phyloP scores from a whole-genome alignment of 148 eudicot genomes.

The Pharnaceum exiguum region DNA sequence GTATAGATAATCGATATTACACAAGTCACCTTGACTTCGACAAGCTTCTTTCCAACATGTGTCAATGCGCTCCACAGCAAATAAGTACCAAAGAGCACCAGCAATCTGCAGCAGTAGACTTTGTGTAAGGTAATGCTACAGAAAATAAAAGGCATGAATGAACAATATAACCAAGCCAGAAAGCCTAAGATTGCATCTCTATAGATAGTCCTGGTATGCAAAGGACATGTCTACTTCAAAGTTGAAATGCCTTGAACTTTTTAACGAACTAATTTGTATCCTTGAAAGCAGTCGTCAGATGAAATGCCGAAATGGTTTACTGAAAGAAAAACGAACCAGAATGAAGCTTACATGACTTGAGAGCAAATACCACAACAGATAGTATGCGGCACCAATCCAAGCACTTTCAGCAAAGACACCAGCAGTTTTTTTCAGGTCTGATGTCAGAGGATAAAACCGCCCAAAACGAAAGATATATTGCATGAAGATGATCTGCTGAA shows the following conservation, averaged over 20 bases:
- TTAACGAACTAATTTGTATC: too few species aligned
- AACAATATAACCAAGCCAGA: too few species aligned
- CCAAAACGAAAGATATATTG: slow-evolving; percentile 79
- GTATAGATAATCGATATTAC: slow-evolving; percentile 51
- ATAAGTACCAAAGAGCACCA: slow-evolving; percentile 90
- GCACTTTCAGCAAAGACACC: slow-evolving; percentile 98
- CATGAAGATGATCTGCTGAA: slow-evolving; percentile 60
- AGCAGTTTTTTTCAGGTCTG: slow-evolving; percentile 88
- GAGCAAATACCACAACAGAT: slow-evolving; percentile 89
- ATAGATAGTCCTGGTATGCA: too few species aligned
- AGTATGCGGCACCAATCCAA: slow-evolving; percentile 97
- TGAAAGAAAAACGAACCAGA: not conserved
- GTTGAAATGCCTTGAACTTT: too few species aligned
- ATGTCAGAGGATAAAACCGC: slow-evolving; percentile 70
- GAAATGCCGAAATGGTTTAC: not conserved
- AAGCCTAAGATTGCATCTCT: too few species aligned
- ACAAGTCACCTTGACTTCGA: slow-evolving; percentile 17
- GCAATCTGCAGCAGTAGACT: slow-evolving; percentile 52
- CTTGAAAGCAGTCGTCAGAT: too few species aligned
- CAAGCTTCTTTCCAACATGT: slow-evolving; percentile 92
- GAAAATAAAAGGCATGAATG: too few species aligned
- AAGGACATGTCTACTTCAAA: too few species aligned
- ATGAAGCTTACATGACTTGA: slow-evolving; percentile 83
- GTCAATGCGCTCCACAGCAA: slow-evolving; percentile 80
- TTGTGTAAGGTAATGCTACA: too few species aligned